Base-by-base conservation (phyloP, 2,329 filamentous ascomycete species). In the Clonostachys chloroleuca region DNA sequence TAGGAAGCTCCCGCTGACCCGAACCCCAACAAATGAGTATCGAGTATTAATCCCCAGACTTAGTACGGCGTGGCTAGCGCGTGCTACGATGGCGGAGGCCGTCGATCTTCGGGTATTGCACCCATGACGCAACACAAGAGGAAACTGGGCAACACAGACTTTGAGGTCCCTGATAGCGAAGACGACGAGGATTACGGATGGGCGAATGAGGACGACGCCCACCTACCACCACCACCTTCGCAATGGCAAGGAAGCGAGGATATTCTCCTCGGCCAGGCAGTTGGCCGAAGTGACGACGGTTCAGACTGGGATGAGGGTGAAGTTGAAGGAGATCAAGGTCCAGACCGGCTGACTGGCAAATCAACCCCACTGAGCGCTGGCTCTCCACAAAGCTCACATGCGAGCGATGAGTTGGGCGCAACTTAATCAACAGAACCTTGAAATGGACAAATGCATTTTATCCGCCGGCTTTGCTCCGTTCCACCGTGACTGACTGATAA, bases 131-230 rank as follows among this genome's bases (percentile, higher is more conserved):
- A 68, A 30, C 72, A 67, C 34, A 90, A 90, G 66, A 75, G 86
- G 55, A 81, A 89, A 60, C 71, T 86, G 46, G 65, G 56, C 33
- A 77, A 85, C 41, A 77, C 82, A 5, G 78, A 75, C 45, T 69
- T 80, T 43, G 80, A 83, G 55, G 71, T 83, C 42, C 73, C 78
- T 3, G 80, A 83, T 51, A 85, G 80, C 52, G 81, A 84, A 40
- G 78, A 77, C 33, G 83, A 86, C 49, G 85, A 89, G 52, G 81
- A 87, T 56, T 89, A 88, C 57, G 85, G 84, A 13, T 90, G 86
- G 86, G 78, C 77, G 37, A 80, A 86, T 45, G 78, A 81, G 41
- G 82, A 85, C 55, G 83, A 86, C 48, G 76, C 78, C 47, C 73
- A 77, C 44, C 67, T 83, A 55, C 80, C 81, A 12, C 69, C 67